These are phyloP conservation scores for Leccinum truebloodii DNA, from an alignment of 768 basidiomycete genomes.

Conservation along the genomic window DNA sequence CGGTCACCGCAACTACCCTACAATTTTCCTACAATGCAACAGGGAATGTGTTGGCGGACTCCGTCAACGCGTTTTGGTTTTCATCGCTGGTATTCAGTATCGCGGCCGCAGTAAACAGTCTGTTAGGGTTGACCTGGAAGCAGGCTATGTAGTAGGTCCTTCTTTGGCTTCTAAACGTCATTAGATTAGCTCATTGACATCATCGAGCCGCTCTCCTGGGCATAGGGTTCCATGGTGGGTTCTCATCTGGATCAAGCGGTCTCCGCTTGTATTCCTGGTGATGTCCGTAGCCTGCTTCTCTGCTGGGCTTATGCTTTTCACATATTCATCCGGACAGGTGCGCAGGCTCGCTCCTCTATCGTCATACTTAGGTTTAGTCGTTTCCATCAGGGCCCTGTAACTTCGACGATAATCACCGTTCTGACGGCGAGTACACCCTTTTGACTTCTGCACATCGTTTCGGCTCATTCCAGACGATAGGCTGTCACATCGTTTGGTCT, in stretches of 20 bases:
- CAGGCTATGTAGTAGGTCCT: constrained; percentile 55
- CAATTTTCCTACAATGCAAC: constrained; percentile 45
- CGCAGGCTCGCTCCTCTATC: constrained; percentile 27
- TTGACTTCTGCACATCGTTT: not conserved
- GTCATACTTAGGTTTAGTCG: constrained; percentile 17
- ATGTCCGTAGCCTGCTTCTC: constrained; percentile 84
- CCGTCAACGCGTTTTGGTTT: constrained; percentile 56
- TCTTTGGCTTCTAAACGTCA: constrained; percentile 11
- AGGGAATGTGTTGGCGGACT: constrained; percentile 38
- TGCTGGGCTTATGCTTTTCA: constrained; percentile 72
- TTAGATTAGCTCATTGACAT: constrained; percentile 20
- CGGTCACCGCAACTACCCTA: constrained; percentile 51
- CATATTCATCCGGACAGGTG: constrained; percentile 74
- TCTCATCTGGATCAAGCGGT: constrained; percentile 82
- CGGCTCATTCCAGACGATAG: constrained; percentile 20
- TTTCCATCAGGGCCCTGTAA: constrained; percentile 50
- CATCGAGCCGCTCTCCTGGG: constrained; percentile 50
- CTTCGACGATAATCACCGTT: constrained; percentile 72
- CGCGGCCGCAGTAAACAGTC: constrained; percentile 53
- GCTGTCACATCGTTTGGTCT: constrained; percentile 44
- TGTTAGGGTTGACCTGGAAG: constrained; percentile 55
- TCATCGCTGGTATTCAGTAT: constrained; percentile 56
- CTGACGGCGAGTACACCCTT: constrained; percentile 48
- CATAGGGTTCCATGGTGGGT: constrained; percentile 61
- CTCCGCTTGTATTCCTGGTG: constrained; percentile 80